Evolutionary conservation across 129 eudicot species (phyloP).

Genomic region (Artemisia tridentata): DNA sequence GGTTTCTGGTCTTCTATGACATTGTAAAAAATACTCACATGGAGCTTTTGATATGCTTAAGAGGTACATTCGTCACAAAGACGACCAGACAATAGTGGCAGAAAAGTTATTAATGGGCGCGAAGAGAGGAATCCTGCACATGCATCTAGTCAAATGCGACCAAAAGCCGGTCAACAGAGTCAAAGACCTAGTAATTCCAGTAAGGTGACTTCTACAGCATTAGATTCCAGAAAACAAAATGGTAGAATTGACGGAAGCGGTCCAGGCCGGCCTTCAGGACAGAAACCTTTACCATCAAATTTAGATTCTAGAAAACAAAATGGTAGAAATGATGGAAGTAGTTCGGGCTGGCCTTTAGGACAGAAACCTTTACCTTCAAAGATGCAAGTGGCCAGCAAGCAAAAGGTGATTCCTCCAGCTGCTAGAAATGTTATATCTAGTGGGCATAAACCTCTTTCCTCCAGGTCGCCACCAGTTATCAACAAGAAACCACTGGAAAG

Average conservation of each 20-base stretch:
- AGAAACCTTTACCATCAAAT: constrained; percentile 32
- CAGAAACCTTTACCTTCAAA: constrained; percentile 47
- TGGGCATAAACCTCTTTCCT: constrained; percentile 35
- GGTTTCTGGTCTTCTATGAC: not conserved
- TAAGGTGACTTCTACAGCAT: constrained; percentile 26
- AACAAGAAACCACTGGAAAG: constrained; percentile 38
- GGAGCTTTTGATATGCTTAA: constrained; percentile 55
- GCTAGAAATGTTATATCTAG: constrained; percentile 37
- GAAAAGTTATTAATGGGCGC: constrained; percentile 39
- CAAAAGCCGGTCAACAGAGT: constrained; percentile 37
- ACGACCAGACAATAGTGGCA: constrained; percentile 43
- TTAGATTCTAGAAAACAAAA: constrained; percentile 50
- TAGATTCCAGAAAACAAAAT: constrained; percentile 46
- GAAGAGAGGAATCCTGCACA: constrained; percentile 47
- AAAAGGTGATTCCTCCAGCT: constrained; percentile 40
- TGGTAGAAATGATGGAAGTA: constrained; percentile 59
- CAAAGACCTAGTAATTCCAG: constrained; percentile 40
- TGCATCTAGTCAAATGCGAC: constrained; percentile 35
- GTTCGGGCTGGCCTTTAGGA: constrained; percentile 65
- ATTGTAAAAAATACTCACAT: constrained; percentile 38
- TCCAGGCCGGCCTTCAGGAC: constrained; percentile 63
- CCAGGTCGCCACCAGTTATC: constrained; percentile 35
- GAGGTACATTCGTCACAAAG: constrained; percentile 55
- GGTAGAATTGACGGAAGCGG: constrained; percentile 63
- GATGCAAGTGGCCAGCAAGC: constrained; percentile 24